Conservation (phyloP, 768 basidiomycete species). For the Suillus lakei region DNA sequence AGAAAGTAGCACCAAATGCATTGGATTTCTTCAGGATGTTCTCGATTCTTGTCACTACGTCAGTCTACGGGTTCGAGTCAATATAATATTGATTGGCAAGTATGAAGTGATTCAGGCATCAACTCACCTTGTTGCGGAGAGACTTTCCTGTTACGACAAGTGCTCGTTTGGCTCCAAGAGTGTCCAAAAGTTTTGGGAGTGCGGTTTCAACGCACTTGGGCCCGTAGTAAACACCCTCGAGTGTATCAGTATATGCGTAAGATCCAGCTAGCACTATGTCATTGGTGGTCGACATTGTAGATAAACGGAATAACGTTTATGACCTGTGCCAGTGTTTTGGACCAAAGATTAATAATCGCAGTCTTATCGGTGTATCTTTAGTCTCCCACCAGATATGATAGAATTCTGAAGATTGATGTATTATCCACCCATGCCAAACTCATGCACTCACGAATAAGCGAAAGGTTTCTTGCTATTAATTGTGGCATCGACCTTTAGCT, state of each 20-base stretch:
- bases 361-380: background rate
- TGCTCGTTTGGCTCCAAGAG: constrained; percentile 63
- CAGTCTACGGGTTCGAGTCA: constrained; percentile 28
- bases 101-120: constrained; percentile 1
- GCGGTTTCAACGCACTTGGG: constrained; percentile 67
- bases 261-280: constrained; percentile 46
- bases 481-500: background rate
- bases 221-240: constrained; percentile 74
- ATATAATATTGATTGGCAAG: background rate
- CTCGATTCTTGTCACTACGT: constrained; percentile 29
- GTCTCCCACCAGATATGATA: background rate
- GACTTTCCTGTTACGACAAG: constrained; percentile 75
- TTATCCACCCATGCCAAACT: background rate
- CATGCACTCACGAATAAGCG: background rate
- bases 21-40: constrained; percentile 56
- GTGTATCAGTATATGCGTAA: constrained; percentile 69
- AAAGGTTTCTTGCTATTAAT: background rate
- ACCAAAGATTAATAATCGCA: background rate
- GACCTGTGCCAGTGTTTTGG: no score
- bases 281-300: background rate
- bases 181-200: constrained; percentile 62
- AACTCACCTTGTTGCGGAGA: constrained; percentile 61
- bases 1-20: constrained; percentile 72
- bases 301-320: background rate
- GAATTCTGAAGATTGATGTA: no score